Percentiles rank a stretch among this genome's conserved stretches.
phyloP scores from a whole-genome alignment of 2,329 filamentous ascomycete genomes.

The Fonsecaea monophora region DNA sequence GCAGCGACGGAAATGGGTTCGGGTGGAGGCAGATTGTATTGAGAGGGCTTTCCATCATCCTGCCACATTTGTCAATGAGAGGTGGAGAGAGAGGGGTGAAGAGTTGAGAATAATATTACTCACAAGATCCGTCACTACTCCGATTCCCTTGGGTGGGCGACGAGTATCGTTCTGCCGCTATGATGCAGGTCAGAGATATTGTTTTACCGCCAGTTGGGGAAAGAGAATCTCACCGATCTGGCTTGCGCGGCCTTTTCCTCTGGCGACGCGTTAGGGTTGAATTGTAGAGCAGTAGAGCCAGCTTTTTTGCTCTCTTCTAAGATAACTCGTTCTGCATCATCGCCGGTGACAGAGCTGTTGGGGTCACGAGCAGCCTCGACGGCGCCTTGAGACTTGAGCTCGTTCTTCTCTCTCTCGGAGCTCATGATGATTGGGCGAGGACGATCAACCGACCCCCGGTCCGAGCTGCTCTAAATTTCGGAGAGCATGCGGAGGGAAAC shows the following conservation, averaged over 20 bases:
- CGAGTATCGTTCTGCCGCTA: slow-evolving; percentile 58
- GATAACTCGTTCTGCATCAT: slow-evolving; percentile 75
- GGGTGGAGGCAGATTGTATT: slow-evolving; percentile 79
- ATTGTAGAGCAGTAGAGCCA: slow-evolving; percentile 80
- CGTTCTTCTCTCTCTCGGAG: slow-evolving; percentile 46
- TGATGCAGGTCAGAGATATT: slow-evolving; percentile 22
- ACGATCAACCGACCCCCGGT: slow-evolving; percentile 22
- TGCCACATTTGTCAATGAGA: slow-evolving; percentile 40
- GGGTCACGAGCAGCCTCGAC: slow-evolving; percentile 78
- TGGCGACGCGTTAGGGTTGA: slow-evolving; percentile 82
- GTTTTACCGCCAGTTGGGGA: neutral
- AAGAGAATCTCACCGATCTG: slow-evolving; percentile 62
- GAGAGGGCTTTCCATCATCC: slow-evolving; percentile 71
- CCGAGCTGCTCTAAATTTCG: slow-evolving; percentile 15
- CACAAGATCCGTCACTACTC: slow-evolving; percentile 76
- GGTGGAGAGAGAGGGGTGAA: slow-evolving; percentile 8
- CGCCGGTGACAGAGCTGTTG: slow-evolving; percentile 69
- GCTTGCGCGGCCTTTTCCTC: slow-evolving; percentile 85
- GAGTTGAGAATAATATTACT: slow-evolving; percentile 43
- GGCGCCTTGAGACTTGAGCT: slow-evolving; percentile 82
- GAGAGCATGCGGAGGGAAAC: slow-evolving; percentile 24
- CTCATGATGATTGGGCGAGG: slow-evolving; percentile 28
- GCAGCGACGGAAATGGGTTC: slow-evolving; percentile 72
- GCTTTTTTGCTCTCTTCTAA: slow-evolving; percentile 79
- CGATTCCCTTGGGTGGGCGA: slow-evolving; percentile 46